A percentile compares a stretch with the other conserved stretches of the same genome.
These are phyloP conservation scores for Erigeron canadensis DNA, from an alignment of 129 eudicot species.

Conservation along the genomic window DNA sequence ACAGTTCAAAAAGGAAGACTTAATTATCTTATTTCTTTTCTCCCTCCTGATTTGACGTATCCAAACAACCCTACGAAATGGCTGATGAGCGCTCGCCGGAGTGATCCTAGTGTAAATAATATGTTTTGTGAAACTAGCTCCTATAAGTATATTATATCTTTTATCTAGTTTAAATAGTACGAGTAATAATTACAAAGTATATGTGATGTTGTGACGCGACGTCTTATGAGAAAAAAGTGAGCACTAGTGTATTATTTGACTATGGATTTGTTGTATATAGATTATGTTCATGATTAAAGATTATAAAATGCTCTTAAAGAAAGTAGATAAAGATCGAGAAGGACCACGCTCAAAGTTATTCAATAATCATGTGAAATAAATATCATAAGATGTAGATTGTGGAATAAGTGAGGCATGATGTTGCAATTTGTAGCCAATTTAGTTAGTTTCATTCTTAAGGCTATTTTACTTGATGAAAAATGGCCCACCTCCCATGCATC, in stretches of 20 bases:
- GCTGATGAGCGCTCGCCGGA: too few species aligned
- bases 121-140: background rate
- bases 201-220: background rate
- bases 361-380: conserved; percentile 27
- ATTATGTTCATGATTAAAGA: conserved; percentile 23
- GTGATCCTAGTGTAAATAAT: too few species aligned
- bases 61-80: too few species aligned
- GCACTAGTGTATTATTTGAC: conserved; percentile 23
- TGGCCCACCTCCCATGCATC: conserved; percentile 40
- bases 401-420: conserved; percentile 32
- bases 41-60: too few species aligned
- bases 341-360: conserved; percentile 24
- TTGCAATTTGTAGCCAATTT: conserved; percentile 23
- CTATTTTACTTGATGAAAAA: conserved; percentile 30
- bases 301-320: conserved; percentile 15
- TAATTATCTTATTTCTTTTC: too few species aligned
- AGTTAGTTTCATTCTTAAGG: conserved; percentile 9
- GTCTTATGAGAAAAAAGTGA: background rate
- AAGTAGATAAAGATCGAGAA: conserved; percentile 4
- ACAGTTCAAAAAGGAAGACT: too few species aligned
- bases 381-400: conserved; percentile 21
- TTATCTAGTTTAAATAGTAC: background rate
- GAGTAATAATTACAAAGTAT: conserved; percentile 2
- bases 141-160: background rate
- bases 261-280: conserved; percentile 8